phyloP scores from a whole-genome alignment of 2,329 filamentous ascomycete species.

The Rhexocercosporidium sp. region DNA sequence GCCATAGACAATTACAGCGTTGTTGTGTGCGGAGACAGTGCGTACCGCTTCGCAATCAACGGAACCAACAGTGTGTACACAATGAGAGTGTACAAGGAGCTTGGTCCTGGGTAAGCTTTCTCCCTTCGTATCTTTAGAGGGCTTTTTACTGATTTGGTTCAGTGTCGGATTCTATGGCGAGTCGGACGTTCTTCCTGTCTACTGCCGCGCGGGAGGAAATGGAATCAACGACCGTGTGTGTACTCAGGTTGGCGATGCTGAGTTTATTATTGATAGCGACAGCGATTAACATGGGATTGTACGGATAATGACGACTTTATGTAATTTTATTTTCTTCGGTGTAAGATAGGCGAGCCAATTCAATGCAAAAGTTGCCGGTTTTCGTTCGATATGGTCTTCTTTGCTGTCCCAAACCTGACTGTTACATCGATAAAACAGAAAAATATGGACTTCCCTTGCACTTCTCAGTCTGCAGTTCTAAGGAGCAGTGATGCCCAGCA shows the following conservation, averaged over 20 bases:
- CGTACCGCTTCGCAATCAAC: conserved; percentile 6
- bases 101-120: conserved; percentile 13
- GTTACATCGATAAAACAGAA: too few relatives aligned
- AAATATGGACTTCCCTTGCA: too few relatives aligned
- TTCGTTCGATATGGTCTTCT: too few relatives aligned
- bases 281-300: too few relatives aligned
- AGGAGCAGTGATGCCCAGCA: too few relatives aligned
- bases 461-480: too few relatives aligned
- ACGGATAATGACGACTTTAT: too few relatives aligned
- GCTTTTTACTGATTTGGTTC: background rate
- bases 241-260: background rate
- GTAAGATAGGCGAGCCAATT: too few relatives aligned
- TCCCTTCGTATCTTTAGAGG: background rate
- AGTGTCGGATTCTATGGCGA: background rate
- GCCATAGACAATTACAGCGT: background rate
- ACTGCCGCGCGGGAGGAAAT: background rate
- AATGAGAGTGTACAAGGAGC: conserved; percentile 7
- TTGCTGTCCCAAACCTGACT: too few relatives aligned
- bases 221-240: background rate
- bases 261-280: background rate
- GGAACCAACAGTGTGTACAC: conserved; percentile 3
- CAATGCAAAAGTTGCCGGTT: too few relatives aligned
- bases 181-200: background rate
- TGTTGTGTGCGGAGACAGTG: background rate
- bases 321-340: too few relatives aligned